Evolutionary conservation across 2,329 filamentous ascomycete genomes (phyloP).

Genomic region (Xylariaceae sp.): DNA sequence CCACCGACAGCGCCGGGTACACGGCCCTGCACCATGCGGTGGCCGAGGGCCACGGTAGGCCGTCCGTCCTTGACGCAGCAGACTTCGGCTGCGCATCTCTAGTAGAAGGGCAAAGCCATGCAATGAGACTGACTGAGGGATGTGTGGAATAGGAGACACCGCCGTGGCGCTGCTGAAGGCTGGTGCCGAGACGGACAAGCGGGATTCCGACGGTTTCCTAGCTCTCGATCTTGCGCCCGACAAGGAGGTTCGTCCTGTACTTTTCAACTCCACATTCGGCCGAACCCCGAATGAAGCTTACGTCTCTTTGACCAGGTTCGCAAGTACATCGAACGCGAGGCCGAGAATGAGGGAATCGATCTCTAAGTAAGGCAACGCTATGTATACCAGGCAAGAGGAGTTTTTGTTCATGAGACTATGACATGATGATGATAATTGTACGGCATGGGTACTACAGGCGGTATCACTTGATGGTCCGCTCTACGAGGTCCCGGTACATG

Average conservation of each 20-base stretch:
- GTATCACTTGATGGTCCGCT: slow-evolving; percentile 69
- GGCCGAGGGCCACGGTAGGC: slow-evolving; percentile 63
- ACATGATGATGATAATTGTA: no score
- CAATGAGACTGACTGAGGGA: slow-evolving; percentile 1
- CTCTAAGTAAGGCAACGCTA: slow-evolving; percentile 23
- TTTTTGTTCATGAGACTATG: no score
- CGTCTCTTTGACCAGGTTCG: slow-evolving; percentile 54
- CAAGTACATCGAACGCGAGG: slow-evolving; percentile 67
- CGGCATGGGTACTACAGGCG: no score
- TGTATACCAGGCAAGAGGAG: background rate
- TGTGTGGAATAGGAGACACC: slow-evolving; percentile 56
- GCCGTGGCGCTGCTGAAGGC: slow-evolving; percentile 76
- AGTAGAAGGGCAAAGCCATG: background rate
- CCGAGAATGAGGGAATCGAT: slow-evolving; percentile 78
- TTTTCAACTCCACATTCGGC: no score
- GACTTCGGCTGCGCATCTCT: no score
- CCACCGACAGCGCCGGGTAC: slow-evolving; percentile 72
- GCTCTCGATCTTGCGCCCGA: slow-evolving; percentile 82
- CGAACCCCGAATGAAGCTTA: no score
- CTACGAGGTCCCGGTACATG: slow-evolving; percentile 90
- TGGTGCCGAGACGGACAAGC: slow-evolving; percentile 75
- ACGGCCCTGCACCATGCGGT: slow-evolving; percentile 87
- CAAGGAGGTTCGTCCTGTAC: slow-evolving; percentile 59
- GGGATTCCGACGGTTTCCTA: slow-evolving; percentile 60
- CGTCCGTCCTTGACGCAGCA: no score